A percentile compares a stretch with the other conserved stretches of the same genome.
phyloP scores from a whole-genome alignment of 768 basidiomycete species.

The Rhodotorula toruloides region DNA sequence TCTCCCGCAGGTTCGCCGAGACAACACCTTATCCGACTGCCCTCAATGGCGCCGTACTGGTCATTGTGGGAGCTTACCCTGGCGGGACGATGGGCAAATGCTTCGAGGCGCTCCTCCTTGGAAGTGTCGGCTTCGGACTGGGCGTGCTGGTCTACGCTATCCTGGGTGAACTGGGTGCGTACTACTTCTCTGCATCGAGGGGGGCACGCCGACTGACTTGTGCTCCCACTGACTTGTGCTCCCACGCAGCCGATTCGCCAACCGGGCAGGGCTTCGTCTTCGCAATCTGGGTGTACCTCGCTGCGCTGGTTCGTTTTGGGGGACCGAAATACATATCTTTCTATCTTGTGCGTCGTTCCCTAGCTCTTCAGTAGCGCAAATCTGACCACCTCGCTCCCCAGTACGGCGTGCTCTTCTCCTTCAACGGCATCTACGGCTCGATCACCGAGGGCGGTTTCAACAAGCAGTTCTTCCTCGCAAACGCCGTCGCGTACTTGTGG shows the following conservation, averaged over 20 bases:
- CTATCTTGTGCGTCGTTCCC: conserved; percentile 24
- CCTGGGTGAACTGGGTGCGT: conserved; percentile 37
- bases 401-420: conserved; percentile 33
- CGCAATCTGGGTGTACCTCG: conserved; percentile 38
- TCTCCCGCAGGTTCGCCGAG: conserved; percentile 47
- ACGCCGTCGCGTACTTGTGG: conserved; percentile 42
- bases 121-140: conserved; percentile 29
- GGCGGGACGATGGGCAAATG: conserved; percentile 54
- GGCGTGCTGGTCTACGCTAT: conserved; percentile 41
- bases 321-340: conserved; percentile 32
- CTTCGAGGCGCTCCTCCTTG: conserved; percentile 39
- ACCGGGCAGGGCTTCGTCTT: conserved; percentile 46
- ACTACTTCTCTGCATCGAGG: not conserved
- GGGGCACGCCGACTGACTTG: too few relatives aligned
- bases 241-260: conserved; percentile 24
- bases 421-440: conserved; percentile 32
- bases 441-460: conserved; percentile 8
- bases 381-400: conserved; percentile 2
- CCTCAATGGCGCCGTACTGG: conserved; percentile 82
- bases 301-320: conserved; percentile 21
- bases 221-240: too few relatives aligned
- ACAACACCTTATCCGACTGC: conserved; percentile 84
- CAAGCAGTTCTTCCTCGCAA: conserved; percentile 37
- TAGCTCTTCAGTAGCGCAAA: not conserved
- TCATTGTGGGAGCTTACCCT: conserved; percentile 77